Evolutionary conservation across 2,329 filamentous ascomycete genomes (phyloP).

Genomic region (Microsporum canis): DNA sequence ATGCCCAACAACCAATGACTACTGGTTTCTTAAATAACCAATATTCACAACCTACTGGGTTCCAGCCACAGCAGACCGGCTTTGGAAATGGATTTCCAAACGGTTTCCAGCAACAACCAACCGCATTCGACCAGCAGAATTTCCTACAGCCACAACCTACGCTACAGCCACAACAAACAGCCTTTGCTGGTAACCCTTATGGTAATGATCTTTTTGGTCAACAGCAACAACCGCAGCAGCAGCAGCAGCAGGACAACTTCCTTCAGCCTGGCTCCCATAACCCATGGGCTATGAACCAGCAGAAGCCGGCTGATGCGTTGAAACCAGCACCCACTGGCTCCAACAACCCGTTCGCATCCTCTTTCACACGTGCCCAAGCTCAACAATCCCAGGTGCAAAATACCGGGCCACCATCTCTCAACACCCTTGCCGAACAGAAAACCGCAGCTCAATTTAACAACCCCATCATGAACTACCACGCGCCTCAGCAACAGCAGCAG

Average conservation of each 20-base stretch:
- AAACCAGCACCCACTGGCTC: slow-evolving; percentile 83
- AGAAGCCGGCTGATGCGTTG: slow-evolving; percentile 47
- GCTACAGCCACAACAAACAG: slow-evolving; percentile 48
- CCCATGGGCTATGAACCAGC: slow-evolving; percentile 64
- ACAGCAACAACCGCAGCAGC: slow-evolving; percentile 37
- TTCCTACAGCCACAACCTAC: slow-evolving; percentile 36
- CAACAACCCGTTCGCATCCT: slow-evolving; percentile 88
- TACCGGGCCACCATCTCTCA: slow-evolving; percentile 57
- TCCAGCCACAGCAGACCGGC: slow-evolving; percentile 47
- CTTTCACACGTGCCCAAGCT: slow-evolving; percentile 51
- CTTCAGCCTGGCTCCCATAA: slow-evolving; percentile 81
- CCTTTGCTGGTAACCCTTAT: slow-evolving; percentile 50
- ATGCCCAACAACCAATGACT: slow-evolving; percentile 58
- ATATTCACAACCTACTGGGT: slow-evolving; percentile 70
- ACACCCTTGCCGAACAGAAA: slow-evolving; percentile 72
- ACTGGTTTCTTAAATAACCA: slow-evolving; percentile 58
- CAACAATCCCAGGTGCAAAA: slow-evolving; percentile 42
- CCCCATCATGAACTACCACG: slow-evolving; percentile 42
- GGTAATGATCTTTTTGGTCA: slow-evolving; percentile 37
- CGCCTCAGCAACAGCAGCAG: slow-evolving; percentile 32
- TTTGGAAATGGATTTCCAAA: slow-evolving; percentile 59
- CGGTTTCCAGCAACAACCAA: slow-evolving; percentile 58
- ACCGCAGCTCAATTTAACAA: slow-evolving; percentile 50
- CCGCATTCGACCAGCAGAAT: slow-evolving; percentile 50
- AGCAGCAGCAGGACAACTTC: slow-evolving; percentile 45